Conservation (phyloP, 2,329 filamentous ascomycete species). For the Phyllosticta paracitricarpa region DNA sequence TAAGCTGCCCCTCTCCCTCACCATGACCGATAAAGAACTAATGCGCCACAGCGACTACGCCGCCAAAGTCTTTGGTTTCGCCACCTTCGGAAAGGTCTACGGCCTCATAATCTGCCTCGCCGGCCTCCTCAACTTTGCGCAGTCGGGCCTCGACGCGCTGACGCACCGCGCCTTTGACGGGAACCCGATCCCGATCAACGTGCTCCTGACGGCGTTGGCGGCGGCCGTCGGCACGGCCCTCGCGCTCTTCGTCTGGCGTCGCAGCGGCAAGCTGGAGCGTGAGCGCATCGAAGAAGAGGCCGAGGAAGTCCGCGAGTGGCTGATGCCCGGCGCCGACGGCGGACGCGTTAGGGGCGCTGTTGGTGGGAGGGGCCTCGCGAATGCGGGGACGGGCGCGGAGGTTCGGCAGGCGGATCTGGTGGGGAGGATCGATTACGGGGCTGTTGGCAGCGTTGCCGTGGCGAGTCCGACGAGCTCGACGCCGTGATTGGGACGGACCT, state of each 20-base stretch:
- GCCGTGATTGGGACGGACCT: too few relatives aligned
- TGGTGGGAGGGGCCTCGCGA: background rate
- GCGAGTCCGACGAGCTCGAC: background rate
- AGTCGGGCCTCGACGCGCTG: conserved; percentile 68
- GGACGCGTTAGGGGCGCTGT: background rate
- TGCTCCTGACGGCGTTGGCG: conserved; percentile 53
- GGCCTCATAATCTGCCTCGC: conserved; percentile 80
- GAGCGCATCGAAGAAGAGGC: conserved; percentile 28
- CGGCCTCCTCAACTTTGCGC: conserved; percentile 73
- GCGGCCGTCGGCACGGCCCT: conserved; percentile 55
- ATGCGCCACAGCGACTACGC: conserved; percentile 54
- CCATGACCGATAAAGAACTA: conserved; percentile 6
- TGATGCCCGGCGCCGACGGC: conserved; percentile 23
- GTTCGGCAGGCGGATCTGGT: background rate
- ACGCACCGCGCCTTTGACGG: conserved; percentile 63
- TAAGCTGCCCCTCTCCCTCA: conserved; percentile 21
- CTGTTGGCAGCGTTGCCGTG: background rate
- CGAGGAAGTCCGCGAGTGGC: conserved; percentile 23
- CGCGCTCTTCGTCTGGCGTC: conserved; percentile 53
- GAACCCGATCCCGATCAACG: conserved; percentile 68
- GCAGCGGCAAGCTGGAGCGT: conserved; percentile 34
- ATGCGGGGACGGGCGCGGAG: background rate
- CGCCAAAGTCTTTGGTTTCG: conserved; percentile 85
- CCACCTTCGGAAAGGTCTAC: conserved; percentile 90
- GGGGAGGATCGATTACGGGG: background rate